Base-by-base conservation (phyloP, 1,284 basidiomycete species). In the Fistulinella staudtii region DNA sequence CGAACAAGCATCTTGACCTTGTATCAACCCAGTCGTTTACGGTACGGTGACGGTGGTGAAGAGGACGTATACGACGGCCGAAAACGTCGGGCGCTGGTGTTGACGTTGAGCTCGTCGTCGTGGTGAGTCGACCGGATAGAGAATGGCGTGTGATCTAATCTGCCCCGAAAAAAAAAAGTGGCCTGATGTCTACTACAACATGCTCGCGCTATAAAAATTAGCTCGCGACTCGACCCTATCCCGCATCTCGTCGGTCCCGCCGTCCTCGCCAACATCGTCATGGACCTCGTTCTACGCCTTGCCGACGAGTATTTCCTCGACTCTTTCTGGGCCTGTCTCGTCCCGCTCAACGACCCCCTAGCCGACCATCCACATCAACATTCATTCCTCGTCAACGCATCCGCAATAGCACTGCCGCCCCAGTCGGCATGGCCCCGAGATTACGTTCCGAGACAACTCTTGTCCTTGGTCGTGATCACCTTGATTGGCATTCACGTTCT, bases 211-310 rank as follows among this genome's bases (percentile, higher is more conserved):
- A 61, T 57, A 64, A 55, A 64, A 61, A 42, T 44, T 46, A 8
- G 17, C 8, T 3, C 29, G 31, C 2, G 33, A 22, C 20, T 10
- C 25, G n/a, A 7, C 6, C 29, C 8, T 15, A 15, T 8, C 6
- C 13, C n/a, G 13, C 29, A 13, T 13, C 15, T 11, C 11, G 23
- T 30, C 23, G n/a, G 30, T 28, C 22, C 33, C 28, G 24, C 29
- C 15, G 14, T 9, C n/a, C 18, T 29, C 43, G 18, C 6, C 33
- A 34, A n/a, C 18, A n/a, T 36, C 22, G 33, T 5, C 58, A 96
- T 96, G 93, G 93, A 96, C 71, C 65, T 92, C 65, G 71, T 93
- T 13, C 80, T 95, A 41, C 55, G 74, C 49, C 49, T 86, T 55
- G 75, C 76, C 45, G 93, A 97, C 71, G 77, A 87, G 41, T 78